Conservation (phyloP, 768 basidiomycete species). For the Boletales sp. region DNA sequence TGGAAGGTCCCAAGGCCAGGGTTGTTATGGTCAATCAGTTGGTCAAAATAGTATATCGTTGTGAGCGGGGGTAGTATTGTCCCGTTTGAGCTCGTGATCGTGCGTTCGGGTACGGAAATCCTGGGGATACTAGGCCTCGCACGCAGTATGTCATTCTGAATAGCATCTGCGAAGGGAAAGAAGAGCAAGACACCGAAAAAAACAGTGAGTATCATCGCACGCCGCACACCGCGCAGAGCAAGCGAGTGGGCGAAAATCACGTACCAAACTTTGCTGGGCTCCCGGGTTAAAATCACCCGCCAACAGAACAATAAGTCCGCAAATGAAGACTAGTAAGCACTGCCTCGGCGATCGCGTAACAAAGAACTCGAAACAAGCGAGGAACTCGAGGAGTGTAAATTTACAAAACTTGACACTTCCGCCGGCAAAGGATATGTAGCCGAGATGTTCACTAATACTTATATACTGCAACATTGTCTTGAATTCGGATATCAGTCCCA, state of each 20-base stretch:
- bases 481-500: too few species aligned
- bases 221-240: not conserved
- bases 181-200: conserved; percentile 7
- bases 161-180: conserved; percentile 14
- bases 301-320: too few species aligned
- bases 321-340: too few species aligned
- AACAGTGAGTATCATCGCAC: conserved; percentile 9
- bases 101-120: conserved; percentile 9
- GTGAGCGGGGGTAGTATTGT: conserved; percentile 21
- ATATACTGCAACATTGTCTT: too few species aligned
- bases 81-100: conserved; percentile 17
- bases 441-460: too few species aligned
- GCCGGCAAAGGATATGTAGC: too few species aligned
- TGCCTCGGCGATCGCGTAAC: too few species aligned
- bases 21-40: conserved; percentile 43
- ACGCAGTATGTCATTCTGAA: conserved; percentile 20
- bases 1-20: conserved; percentile 66
- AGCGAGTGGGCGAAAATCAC: too few species aligned
- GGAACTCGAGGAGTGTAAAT: too few species aligned
- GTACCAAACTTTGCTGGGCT: conserved; percentile 1
- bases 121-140: conserved; percentile 13
- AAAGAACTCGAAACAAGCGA: too few species aligned
- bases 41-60: conserved; percentile 30
- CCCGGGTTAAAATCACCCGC: too few species aligned
- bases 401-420: too few species aligned